Base-by-base conservation (phyloP, 2,329 filamentous ascomycete genomes). In the Metarhizium album region DNA sequence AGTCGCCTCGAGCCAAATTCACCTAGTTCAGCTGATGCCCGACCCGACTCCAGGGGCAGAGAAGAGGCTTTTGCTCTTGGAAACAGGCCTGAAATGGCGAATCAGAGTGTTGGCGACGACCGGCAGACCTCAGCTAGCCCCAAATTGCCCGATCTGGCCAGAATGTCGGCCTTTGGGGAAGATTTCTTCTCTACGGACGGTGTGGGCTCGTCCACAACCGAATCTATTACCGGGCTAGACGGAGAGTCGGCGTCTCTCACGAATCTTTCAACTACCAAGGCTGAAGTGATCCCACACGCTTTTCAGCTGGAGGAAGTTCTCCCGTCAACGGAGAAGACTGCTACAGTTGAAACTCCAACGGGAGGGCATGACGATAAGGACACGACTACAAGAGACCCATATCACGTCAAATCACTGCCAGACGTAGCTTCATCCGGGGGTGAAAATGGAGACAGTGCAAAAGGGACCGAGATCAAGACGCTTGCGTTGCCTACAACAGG, bases 121-220 rank as follows among this genome's bases (percentile, higher is more conserved):
- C 51, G 56, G 2, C 59, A 57, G 7, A 66, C 68, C 38, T 80
- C 78, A 1, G 70, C 69, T 1, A 82, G 79, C 54, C 80, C 79
- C 0, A 74, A 77, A 54, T 68, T 84, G 18, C 81, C 80, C 9
- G 71, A 79, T 53, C 58, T 84, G 3, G 69, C 72, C 13, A 76
- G 80, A 24, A 69, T 83, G 67, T 84, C 81, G 42, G 71, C 71
- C 1, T 84, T 84, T 60, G 78, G 79, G 1, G 68, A 76, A 42
- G 78, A 82, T 52, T 69, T 83, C 42, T 82, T 83, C 54, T 71
- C 72, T 4, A 56, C 38, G 9, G 33, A 22, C 6, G 51, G 7
- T 27, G 22, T n/a, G 23, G 22, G 16, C 27, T 42, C 48, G 2
- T 42, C 33, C 2, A 4, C 16, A 22, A 27, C 22, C 3, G 46